Conservation (phyloP, 257 asterid species). For the Nicotiana otophora region DNA sequence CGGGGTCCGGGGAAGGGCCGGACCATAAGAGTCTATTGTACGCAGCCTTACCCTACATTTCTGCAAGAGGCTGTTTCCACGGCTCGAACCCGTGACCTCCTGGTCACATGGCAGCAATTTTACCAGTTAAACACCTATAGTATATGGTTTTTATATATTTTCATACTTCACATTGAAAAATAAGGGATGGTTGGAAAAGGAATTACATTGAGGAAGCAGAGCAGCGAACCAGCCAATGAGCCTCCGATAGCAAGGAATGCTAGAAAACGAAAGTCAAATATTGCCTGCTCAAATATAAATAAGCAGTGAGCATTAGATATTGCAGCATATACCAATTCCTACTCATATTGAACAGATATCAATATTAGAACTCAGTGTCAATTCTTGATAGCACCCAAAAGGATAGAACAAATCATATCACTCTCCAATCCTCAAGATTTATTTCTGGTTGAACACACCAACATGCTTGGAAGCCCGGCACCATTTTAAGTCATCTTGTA, state of each 20-base stretch:
- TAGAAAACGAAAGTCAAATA: slow-evolving; percentile 82
- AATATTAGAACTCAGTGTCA: neutral
- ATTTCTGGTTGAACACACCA: too few species aligned
- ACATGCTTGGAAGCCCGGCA: too few species aligned
- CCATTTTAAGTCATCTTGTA: neutral
- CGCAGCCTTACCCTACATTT: too few species aligned
- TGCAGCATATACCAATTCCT: neutral
- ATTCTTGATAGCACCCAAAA: neutral
- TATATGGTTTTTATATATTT: neutral
- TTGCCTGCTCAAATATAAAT: slow-evolving; percentile 35
- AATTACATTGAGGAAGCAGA: slow-evolving; percentile 85
- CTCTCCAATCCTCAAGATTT: too few species aligned
- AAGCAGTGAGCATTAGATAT: neutral
- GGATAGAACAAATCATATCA: too few species aligned
- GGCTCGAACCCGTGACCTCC: too few species aligned
- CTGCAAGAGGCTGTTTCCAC: too few species aligned
- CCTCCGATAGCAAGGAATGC: slow-evolving; percentile 89
- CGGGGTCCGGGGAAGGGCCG: too few species aligned
- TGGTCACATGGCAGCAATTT: too few species aligned
- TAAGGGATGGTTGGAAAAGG: slow-evolving; percentile 16
- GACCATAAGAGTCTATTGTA: too few species aligned
- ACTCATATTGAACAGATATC: slow-evolving; percentile 9
- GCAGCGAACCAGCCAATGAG: slow-evolving; percentile 83
- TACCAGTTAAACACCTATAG: neutral
- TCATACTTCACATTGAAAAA: neutral